Conservation (phyloP, 2,329 filamentous ascomycete species). For the Blumeria graminis region DNA sequence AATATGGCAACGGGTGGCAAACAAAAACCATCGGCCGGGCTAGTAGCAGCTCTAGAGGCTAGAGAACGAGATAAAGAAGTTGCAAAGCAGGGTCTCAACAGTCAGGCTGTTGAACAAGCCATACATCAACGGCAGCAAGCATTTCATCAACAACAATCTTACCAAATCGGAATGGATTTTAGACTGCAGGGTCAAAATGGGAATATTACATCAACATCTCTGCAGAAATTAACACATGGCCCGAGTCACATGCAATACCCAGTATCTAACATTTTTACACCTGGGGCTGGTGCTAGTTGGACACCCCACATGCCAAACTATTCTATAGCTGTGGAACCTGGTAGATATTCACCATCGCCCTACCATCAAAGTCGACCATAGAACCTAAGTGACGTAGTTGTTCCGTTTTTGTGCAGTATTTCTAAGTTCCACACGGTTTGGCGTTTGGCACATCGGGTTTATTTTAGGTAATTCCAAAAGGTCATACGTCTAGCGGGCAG, state of each 20-base stretch:
- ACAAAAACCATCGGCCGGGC: constrained; percentile 28
- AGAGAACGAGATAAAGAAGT: constrained; percentile 56
- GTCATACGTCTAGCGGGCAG: too few relatives aligned
- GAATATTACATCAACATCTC: constrained; percentile 9
- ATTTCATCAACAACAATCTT: constrained; percentile 9
- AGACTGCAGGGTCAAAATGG: constrained; percentile 8
- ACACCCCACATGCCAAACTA: too few relatives aligned
- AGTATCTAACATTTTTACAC: constrained; percentile 13
- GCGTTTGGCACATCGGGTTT: too few relatives aligned
- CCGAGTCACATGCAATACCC: constrained; percentile 14
- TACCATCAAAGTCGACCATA: too few relatives aligned
- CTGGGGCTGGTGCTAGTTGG: constrained; percentile 6
- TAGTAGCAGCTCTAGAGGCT: constrained; percentile 58
- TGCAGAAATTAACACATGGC: constrained; percentile 10
- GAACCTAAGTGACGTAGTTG: too few relatives aligned
- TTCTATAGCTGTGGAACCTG: too few relatives aligned
- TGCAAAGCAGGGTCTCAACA: constrained; percentile 43
- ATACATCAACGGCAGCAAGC: constrained; percentile 38
- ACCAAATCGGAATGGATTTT: constrained; percentile 6
- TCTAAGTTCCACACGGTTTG: too few relatives aligned
- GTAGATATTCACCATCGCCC: too few relatives aligned
- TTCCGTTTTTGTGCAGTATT: too few relatives aligned
- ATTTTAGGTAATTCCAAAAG: too few relatives aligned
- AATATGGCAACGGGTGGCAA: constrained; percentile 23
- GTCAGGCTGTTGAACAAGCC: constrained; percentile 47